Evolutionary conservation across 169 alveolate genomes (phyloP).

Genomic region (Plasmodium cynomolgi): DNA sequence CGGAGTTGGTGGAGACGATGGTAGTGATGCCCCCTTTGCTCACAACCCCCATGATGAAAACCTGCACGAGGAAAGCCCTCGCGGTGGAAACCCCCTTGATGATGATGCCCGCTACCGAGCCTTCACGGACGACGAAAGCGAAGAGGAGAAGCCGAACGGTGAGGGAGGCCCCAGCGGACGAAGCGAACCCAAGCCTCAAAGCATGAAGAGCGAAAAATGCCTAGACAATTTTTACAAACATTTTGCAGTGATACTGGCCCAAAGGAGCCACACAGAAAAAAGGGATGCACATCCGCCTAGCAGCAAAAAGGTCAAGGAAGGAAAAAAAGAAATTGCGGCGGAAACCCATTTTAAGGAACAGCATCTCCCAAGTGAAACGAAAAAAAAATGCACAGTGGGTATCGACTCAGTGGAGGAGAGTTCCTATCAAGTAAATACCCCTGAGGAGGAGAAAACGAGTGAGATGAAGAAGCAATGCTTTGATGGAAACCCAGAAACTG

Average conservation of each 20-base stretch:
- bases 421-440: neutral
- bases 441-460: neutral
- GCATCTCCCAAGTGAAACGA: neutral
- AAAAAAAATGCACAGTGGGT: neutral
- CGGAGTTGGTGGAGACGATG: neutral
- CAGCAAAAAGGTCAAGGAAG: neutral
- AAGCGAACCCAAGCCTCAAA: neutral
- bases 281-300: neutral
- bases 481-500: neutral
- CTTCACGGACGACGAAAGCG: neutral
- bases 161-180: neutral
- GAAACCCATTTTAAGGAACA: neutral
- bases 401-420: neutral
- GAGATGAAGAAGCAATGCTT: neutral
- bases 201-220: constrained; percentile 2
- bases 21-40: neutral
- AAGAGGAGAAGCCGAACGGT: neutral
- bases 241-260: constrained; percentile 12
- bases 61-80: neutral
- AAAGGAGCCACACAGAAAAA: neutral
- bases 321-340: neutral
- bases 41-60: neutral
- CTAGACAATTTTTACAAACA: constrained; percentile 63
- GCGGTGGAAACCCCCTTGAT: neutral
- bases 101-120: neutral